Base-by-base conservation (phyloP, 176 grass and related monocot genomes). In the Echinochloa phyllopogon region DNA sequence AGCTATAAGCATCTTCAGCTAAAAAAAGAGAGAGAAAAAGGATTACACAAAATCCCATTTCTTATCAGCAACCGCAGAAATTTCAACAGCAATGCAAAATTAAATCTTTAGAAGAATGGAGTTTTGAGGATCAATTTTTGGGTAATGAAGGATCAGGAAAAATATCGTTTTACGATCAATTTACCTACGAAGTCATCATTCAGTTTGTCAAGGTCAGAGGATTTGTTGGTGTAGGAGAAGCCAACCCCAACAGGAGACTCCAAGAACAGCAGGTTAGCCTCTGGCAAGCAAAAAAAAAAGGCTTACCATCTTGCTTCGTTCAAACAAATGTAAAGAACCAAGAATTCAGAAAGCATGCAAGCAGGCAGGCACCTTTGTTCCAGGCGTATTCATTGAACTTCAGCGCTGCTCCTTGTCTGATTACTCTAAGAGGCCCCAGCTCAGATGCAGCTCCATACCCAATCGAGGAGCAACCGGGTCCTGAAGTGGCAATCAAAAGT, bases 161-260 rank as follows among this genome's bases (percentile, higher is more conserved):
- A 20, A 27, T 24, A 69, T 0, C n/a, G 48, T 47, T 56, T 25
- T 39, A 16, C 0, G 14, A 65, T 55, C 3, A 51, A 65, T 36
- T 86, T 94, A 97, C 94, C 92, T 57, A 92, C 90, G 33, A 94
- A 94, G 39, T 72, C 63, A 63, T 92, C 94, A 20, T 94, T 82
- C 43, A 94, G 33, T 20, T 58, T 89, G 62, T 69, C 50, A 44
- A 94, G 86, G 57, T 94, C 92, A 74, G 88, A 94, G 45, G 92
- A 91, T 5, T 86, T 94, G 68, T 97, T 97, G 57, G 92, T 92
- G 77, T 97, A 97, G 45, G 92, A 97, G 80, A 94, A 97, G 69
- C 94, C 92, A 60, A 94, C 88, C 27, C 94, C 94, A 67, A 81
- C 74, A 43, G 92, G 94, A 16, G 90, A 97, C 68, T 94, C 94